These are phyloP conservation scores for Penicillium sp. DNA, from an alignment of 2,329 filamentous ascomycete genomes.

Conservation along the genomic window DNA sequence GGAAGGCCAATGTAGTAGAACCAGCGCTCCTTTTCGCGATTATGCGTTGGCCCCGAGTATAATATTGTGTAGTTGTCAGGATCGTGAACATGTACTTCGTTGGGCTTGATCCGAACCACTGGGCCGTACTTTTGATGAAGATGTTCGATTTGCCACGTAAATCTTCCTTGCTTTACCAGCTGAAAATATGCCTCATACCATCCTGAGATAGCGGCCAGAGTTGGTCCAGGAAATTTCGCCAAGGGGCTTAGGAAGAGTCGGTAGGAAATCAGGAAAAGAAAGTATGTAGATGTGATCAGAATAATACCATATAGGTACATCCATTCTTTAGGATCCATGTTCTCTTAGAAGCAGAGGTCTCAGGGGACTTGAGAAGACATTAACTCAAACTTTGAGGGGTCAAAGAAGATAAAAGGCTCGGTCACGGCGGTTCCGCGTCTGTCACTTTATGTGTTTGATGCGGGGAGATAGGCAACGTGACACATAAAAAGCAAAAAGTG, in stretches of 20 bases:
- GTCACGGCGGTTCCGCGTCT: no score
- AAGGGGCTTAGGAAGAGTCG: conserved; percentile 5
- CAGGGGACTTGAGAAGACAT: no score
- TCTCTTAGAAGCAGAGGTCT: no score
- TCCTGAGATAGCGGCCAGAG: conserved; percentile 4
- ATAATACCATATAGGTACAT: not conserved
- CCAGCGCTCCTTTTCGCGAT: conserved; percentile 15
- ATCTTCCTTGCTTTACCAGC: conserved; percentile 4
- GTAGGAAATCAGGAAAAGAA: not conserved
- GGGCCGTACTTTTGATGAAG: conserved; percentile 11
- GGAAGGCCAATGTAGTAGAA: conserved; percentile 4
- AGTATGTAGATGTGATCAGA: not conserved
- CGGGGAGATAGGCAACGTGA: no score
- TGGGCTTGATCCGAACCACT: conserved; percentile 7
- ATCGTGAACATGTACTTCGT: conserved; percentile 9
- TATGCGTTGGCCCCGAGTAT: conserved; percentile 12
- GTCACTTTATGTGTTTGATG: no score
- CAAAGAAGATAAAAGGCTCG: no score
- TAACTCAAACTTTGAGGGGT: no score
- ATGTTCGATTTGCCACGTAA: conserved; percentile 10
- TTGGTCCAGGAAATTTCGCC: conserved; percentile 8
- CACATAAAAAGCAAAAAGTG: no score
- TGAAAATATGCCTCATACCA: conserved; percentile 13
- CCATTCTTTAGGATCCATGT: not conserved
- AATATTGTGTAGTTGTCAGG: conserved; percentile 14